Evolutionary conservation across 2,329 filamentous ascomycete genomes (phyloP).

Genomic region (Colletotrichum sp.): DNA sequence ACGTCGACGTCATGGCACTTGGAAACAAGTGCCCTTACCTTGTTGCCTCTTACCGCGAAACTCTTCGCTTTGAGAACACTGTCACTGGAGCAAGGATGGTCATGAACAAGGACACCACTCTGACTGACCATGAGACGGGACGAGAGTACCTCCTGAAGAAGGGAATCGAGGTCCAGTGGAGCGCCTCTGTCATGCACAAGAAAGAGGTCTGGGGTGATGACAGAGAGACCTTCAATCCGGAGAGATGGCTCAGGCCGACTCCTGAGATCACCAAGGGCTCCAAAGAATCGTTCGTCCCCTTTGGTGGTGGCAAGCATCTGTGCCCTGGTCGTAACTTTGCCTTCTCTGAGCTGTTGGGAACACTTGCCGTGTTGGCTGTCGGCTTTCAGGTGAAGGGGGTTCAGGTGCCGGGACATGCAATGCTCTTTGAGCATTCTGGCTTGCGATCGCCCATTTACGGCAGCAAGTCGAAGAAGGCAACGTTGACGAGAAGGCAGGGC

Average conservation of each 20-base stretch:
- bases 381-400: conserved; percentile 28
- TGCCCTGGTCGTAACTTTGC: conserved; percentile 39
- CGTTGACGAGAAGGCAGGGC: conserved; percentile 22
- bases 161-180: conserved; percentile 30
- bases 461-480: conserved; percentile 11
- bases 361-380: conserved; percentile 23
- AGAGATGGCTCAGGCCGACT: conserved; percentile 26
- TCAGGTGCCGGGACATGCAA: conserved; percentile 20
- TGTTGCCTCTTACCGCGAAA: conserved; percentile 47
- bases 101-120: conserved; percentile 39
- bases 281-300: conserved; percentile 32
- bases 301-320: conserved; percentile 36
- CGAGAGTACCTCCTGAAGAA: conserved; percentile 29
- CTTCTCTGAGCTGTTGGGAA: conserved; percentile 30
- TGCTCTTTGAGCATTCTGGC: conserved; percentile 6
- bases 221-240: conserved; percentile 25
- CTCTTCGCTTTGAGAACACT: conserved; percentile 42
- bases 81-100: conserved; percentile 43
- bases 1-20: conserved; percentile 38
- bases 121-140: conserved; percentile 27
- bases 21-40: conserved; percentile 44
- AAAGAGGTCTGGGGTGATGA: conserved; percentile 29
- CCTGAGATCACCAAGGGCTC: conserved; percentile 7
- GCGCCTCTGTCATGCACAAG: conserved; percentile 28
- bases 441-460: conserved; percentile 14